Evolutionary conservation across 75 land plant genomes (phyloP).

Genomic region (Larix kaempferi): DNA sequence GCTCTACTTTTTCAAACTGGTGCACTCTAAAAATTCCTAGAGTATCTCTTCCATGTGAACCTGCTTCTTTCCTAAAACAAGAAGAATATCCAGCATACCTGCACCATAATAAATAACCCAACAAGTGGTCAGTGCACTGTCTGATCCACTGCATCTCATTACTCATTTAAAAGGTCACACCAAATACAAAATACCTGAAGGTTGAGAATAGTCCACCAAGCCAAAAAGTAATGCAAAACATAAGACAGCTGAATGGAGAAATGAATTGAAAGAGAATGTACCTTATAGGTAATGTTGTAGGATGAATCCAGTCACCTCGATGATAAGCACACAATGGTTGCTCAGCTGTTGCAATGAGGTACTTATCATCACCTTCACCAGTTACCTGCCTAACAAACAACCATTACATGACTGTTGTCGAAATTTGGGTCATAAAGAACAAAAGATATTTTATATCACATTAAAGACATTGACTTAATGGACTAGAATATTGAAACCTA

Average conservation of each 20-base stretch:
- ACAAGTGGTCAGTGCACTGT: neutral
- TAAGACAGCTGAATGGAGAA: neutral
- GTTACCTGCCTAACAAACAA: conserved; percentile 53
- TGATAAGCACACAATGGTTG: conserved; percentile 96
- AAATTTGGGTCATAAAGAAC: neutral
- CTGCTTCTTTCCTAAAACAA: conserved; percentile 97
- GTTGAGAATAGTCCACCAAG: neutral
- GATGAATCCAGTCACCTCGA: conserved; percentile 86
- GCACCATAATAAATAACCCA: conserved; percentile 2
- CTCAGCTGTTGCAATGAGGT: conserved; percentile 95
- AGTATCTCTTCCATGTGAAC: conserved; percentile 95
- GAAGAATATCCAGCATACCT: conserved; percentile 98
- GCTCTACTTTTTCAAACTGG: conserved; percentile 98
- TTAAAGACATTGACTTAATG: no score
- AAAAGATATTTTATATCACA: no score
- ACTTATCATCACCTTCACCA: conserved; percentile 98
- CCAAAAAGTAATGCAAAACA: neutral
- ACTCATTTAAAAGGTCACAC: conserved; percentile 21
- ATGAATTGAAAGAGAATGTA: conserved; percentile 10
- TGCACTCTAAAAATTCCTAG: conserved; percentile 95
- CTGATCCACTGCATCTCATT: neutral
- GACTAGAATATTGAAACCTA: neutral
- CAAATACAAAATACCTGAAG: neutral
- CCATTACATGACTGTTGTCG: neutral
- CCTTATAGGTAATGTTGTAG: conserved; percentile 78